Evolutionary conservation across 129 eudicot genomes (phyloP).

Genomic region (Apium graveolens): DNA sequence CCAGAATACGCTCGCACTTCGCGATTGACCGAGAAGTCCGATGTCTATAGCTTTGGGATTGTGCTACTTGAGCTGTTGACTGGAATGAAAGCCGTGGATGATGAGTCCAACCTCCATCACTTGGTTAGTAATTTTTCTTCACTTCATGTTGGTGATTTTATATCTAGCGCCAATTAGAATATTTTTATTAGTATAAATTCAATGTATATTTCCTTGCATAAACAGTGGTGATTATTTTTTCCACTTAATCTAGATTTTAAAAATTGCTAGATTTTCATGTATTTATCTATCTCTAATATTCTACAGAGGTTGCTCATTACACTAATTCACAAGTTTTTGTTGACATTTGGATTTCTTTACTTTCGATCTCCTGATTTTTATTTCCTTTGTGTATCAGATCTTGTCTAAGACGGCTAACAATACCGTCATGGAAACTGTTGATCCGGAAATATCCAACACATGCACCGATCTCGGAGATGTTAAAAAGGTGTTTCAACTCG

Average conservation of each 20-base stretch:
- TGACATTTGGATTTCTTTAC: not conserved
- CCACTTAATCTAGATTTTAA: not conserved
- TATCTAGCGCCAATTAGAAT: not conserved
- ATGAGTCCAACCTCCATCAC: conserved; percentile 91
- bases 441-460: conserved; percentile 60
- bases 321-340: not conserved
- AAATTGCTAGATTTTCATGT: not conserved
- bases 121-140: conserved; percentile 46
- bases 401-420: conserved; percentile 74
- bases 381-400: conserved; percentile 32
- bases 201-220: not conserved
- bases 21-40: conserved; percentile 94
- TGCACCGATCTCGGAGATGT: conserved; percentile 76
- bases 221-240: not conserved
- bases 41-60: conserved; percentile 89
- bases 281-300: not conserved
- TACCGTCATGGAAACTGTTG: conserved; percentile 91
- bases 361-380: not conserved
- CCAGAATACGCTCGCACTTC: conserved; percentile 99
- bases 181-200: not conserved
- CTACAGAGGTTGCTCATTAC: not conserved
- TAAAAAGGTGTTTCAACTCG: conserved; percentile 84
- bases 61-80: conserved; percentile 91
- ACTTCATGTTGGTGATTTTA: not conserved
- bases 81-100: conserved; percentile 89